Evolutionary conservation across 805 yeast genomes (phyloP).

Genomic region (Ogataea ganodermae): DNA sequence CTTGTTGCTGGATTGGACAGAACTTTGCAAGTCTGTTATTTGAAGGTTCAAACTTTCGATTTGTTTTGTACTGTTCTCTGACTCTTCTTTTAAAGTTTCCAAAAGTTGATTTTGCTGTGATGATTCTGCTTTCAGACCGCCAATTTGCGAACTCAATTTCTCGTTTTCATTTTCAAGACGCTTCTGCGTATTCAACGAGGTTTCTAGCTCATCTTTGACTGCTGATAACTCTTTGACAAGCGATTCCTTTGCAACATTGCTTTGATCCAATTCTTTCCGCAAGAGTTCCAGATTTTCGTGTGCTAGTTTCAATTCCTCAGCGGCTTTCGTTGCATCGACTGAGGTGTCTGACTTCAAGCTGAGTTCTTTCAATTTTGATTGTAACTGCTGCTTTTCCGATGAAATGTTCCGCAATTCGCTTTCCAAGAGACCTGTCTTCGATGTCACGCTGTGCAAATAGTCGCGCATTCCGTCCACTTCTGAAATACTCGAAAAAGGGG

Average conservation of each 20-base stretch:
- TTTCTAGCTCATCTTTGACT: slow-evolving; percentile 5
- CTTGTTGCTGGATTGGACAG: slow-evolving; percentile 27
- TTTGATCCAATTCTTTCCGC: neutral
- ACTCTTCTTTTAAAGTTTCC: neutral
- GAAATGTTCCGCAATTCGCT: slow-evolving; percentile 61
- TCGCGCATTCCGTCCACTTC: slow-evolving; percentile 73
- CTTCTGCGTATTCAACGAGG: neutral
- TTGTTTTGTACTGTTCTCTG: slow-evolving; percentile 2
- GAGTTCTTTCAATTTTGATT: neutral
- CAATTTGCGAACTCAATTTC: too few relatives aligned
- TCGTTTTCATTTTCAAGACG: slow-evolving; percentile 2
- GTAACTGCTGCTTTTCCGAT: slow-evolving; percentile 18
- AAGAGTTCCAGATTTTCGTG: neutral
- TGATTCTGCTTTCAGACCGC: too few relatives aligned
- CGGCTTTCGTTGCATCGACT: neutral
- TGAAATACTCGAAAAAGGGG: slow-evolving; percentile 75
- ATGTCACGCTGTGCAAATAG: slow-evolving; percentile 62
- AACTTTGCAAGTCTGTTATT: slow-evolving; percentile 21
- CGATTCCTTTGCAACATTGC: neutral
- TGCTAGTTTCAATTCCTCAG: neutral
- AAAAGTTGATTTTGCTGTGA: too few relatives aligned
- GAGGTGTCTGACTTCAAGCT: neutral
- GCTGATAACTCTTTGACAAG: slow-evolving; percentile 3
- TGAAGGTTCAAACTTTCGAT: slow-evolving; percentile 4
- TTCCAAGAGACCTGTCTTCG: slow-evolving; percentile 60